Conservation (phyloP, 2,329 filamentous ascomycete species). For the Aaosphaeria pasadenensis region DNA sequence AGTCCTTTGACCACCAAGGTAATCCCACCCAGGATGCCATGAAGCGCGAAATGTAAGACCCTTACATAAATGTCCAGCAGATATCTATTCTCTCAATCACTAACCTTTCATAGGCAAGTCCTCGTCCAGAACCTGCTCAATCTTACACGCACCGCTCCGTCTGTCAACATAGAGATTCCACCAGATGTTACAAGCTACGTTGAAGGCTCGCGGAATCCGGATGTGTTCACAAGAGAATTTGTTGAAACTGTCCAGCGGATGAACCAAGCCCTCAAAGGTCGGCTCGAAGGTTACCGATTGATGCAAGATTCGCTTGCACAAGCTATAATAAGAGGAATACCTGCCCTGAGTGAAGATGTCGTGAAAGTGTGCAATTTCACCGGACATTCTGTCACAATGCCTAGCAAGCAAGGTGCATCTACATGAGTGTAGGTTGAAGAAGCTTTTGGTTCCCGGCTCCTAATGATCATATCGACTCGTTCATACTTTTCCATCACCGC, state of each 20-base stretch:
- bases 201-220: constrained; percentile 61
- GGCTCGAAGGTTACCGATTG: constrained; percentile 56
- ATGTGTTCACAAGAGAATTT: constrained; percentile 65
- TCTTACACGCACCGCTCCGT: constrained; percentile 49
- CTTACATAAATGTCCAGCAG: not conserved
- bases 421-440: not conserved
- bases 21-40: constrained; percentile 56
- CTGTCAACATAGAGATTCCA: constrained; percentile 54
- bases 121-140: constrained; percentile 54
- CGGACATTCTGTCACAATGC: constrained; percentile 32
- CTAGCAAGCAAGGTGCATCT: not conserved
- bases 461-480: not conserved
- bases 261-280: constrained; percentile 62
- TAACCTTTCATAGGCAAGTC: constrained; percentile 38
- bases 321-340: constrained; percentile 58
- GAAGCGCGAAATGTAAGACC: constrained; percentile 54
- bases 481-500: not conserved
- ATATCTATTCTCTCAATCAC: not conserved
- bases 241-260: constrained; percentile 61
- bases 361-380: constrained; percentile 47
- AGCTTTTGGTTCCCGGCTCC: not conserved
- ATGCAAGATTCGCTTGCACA: constrained; percentile 59
- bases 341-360: constrained; percentile 55
- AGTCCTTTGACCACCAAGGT: constrained; percentile 60
- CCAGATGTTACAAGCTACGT: constrained; percentile 63